Base-by-base conservation (phyloP, 2,329 filamentous ascomycete genomes). In the Chrysoporthe cubensis region DNA sequence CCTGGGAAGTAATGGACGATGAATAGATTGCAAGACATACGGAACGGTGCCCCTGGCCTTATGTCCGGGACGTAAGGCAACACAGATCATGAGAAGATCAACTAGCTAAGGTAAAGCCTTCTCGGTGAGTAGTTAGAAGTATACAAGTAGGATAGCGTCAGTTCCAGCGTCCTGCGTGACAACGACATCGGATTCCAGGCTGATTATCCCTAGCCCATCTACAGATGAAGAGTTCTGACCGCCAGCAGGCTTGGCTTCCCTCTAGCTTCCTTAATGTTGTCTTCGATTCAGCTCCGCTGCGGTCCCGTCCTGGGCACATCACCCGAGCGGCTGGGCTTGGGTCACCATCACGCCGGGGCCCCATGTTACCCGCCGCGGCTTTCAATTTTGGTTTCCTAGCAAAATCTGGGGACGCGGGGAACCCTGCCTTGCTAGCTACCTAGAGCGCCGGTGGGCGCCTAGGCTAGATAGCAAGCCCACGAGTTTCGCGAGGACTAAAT, bases 381-480 rank as follows among this genome's bases (percentile, higher is more conserved):
- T n/a, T 60, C 57, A 60, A 14, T 32, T 60, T 44, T 60, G 57
- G 11, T 18, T 7, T 1, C 40, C 37, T 43, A 52, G 34, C n/a
- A 59, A 59, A 59, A 14, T 16, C 57, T 4, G 57, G 57, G 57
- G 34, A 59, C n/a, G 57, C 40, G 57, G 57, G 57, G 57, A 59
- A 44, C 57, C 57, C 40, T 59, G 57, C 37, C 18, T 11, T 40
- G 34, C 32, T n/a, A 40, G 14, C 11, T 16, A 16, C 18, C 34
- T 57, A n/a, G 54, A 26, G 26, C 26, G 26, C 26, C 26, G 26
- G 26, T 26, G 26, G 26, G 26, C 26, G 26, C 26, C 26, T 26
- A 26, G 26, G 26, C 26, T 26, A 2, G 26, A 26, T 26, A 26
- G 26, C 26, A 26, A 26, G 26, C 26, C 26, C 26, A 26, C 26